Base-by-base conservation (phyloP, 352 stramenopile species). In the Sclerospora graminicola region DNA sequence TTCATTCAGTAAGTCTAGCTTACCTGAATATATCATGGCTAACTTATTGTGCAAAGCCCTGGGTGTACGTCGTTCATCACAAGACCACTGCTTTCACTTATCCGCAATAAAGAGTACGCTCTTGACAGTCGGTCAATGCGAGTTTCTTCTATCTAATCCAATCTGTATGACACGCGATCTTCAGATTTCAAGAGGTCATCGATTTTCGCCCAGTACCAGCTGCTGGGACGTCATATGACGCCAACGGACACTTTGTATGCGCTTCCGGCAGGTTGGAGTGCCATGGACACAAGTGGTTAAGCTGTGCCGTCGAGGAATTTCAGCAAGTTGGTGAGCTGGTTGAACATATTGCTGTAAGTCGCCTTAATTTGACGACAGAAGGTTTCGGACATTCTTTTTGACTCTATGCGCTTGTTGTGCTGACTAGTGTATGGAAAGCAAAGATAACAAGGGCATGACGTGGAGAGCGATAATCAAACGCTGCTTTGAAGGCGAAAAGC, bases 1-100 rank as follows among this genome's bases (percentile, higher is more conserved):
- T 6, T 38, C 7, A 8, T 21, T 9, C 28, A 33, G 9, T n/a
- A 10, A 33, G 9, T 19, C 30, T 18, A 35, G 8, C 4, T 26
- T 26, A 19, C 30, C 2, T 35, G 30, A 18, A 7, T 15, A 16
- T 3, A 2, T 16, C 16, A 20, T 2, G 30, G 13, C 30, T 35
- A 16, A 35, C 31, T 37, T 29, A n/a, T 40, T 50, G n/a, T 39
- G 15, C 39, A 0, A 30, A 87, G 78, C 36, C 75, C 72, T 31
- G 76, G 73, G 0, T 90, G 79, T 48, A 80, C 79, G 58, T 72
- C 57, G 13, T 90, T 87, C 43, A 76, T 90, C 39, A 74, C 64
- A 5, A 72, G 59, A 23, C 64, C 73, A 28, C 40, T 90, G 9
- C 50, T 83, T 26, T 65, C 74, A n/a, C 57, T 89, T 28, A 46